Conservation (phyloP, 495 filamentous ascomycete genomes). For the Sabuloglossum arenarium region DNA sequence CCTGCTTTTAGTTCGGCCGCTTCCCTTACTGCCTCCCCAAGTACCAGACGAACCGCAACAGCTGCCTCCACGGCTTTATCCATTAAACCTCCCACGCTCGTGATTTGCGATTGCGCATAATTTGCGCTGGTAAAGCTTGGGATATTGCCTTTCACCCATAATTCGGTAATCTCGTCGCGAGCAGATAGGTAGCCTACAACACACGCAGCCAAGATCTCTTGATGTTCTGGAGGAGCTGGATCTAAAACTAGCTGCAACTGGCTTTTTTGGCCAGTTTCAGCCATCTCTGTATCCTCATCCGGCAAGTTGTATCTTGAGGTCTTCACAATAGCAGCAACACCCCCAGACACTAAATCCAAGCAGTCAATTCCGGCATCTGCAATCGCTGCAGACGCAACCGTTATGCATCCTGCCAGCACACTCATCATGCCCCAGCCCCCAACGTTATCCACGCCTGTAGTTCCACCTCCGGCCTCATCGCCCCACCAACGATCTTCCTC, state of each 20-base stretch:
- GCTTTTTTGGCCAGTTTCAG: not conserved
- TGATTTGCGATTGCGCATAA: not conserved
- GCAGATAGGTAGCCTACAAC: slow-evolving; percentile 77
- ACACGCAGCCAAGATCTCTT: slow-evolving; percentile 56
- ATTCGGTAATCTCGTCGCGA: slow-evolving; percentile 77
- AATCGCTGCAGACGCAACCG: slow-evolving; percentile 84
- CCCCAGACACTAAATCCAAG: slow-evolving; percentile 73
- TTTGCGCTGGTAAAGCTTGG: slow-evolving; percentile 5
- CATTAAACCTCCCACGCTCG: not conserved
- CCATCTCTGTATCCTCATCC: not conserved
- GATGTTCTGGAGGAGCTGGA: slow-evolving; percentile 61
- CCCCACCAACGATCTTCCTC: slow-evolving; percentile 53
- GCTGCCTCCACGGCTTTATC: slow-evolving; percentile 6
- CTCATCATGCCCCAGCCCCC: slow-evolving; percentile 64
- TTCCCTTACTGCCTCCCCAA: slow-evolving; percentile 6
- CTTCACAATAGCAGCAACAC: slow-evolving; percentile 61
- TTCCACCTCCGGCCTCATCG: slow-evolving; percentile 18
- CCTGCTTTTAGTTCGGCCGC: not conserved
- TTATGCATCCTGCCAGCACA: slow-evolving; percentile 80
- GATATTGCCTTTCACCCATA: slow-evolving; percentile 77
- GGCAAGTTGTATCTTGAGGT: not conserved
- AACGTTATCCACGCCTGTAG: slow-evolving; percentile 8
- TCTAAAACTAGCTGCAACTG: slow-evolving; percentile 49
- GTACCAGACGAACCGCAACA: slow-evolving; percentile 1
- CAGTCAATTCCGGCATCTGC: slow-evolving; percentile 92